Evolutionary conservation across 352 stramenopile species (phyloP), one percentile per base, ranked within the genome.

Genomic region (Globisporangium echinulatum): DNA sequence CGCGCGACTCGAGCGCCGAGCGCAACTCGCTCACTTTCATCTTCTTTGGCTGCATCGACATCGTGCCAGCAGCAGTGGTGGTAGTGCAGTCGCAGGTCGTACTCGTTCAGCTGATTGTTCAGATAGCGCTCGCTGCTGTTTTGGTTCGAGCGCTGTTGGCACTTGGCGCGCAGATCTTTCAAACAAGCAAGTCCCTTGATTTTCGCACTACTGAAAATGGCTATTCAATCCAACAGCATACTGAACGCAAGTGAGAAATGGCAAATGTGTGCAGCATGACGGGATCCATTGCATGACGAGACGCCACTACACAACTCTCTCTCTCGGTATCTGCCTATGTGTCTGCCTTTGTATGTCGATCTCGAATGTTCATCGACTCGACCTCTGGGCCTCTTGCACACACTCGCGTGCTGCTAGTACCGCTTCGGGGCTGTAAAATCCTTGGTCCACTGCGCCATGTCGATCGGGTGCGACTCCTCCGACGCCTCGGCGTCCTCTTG

Each of bases 401-500:
- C 40, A 44, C 40, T 44, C 0, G 25, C 25, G 11, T 44, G 40
- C 15, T 46, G 52, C 38, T 82, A 91, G 69, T 90, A 92, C 59
- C 85, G 65, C 69, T 92, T 94, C 17, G 81, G 77, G 5, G 82
- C 81, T 5, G 82, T 92, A 65, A 90, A 94, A 17, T 94, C 82
- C 71, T 98, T 98, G n/a, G 94, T 97, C 96, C 97, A 99, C 42
- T 79, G 78, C 40, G 80, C 70, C 96, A 99, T 99, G 80, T 99
- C 96, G 61, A 99, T 97, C 25, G 97, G 96, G 69, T 99, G 86
- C 44, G 83, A 96, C 60, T 99, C 85, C 55, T 97, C 89, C n/a
- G 89, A 98, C 0, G 97, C 96, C 7, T 92, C 78, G 19, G 87
- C 73, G 66, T 99, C 96, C 65, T 98, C 92, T 60, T 98, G 96